Conservation (phyloP, 805 yeast species). For the Candida germanica region DNA sequence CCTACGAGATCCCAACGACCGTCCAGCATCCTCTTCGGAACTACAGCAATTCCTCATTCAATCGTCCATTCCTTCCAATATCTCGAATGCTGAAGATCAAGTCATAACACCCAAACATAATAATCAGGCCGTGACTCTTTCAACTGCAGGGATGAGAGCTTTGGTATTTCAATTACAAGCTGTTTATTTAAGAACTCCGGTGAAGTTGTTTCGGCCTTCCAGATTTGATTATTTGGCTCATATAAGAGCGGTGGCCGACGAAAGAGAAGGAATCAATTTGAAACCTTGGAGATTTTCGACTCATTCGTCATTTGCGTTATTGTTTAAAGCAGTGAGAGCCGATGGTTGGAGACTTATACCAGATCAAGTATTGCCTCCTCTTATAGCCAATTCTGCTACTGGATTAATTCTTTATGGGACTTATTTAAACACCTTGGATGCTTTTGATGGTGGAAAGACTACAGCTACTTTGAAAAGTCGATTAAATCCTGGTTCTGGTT, state of each 20-base stretch:
- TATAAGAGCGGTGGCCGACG: slow-evolving; percentile 49
- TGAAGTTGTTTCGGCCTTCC: slow-evolving; percentile 86
- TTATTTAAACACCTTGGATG: slow-evolving; percentile 56
- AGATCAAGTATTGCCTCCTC: slow-evolving; percentile 80
- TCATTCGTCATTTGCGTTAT: slow-evolving; percentile 76
- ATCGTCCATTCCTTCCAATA: not conserved
- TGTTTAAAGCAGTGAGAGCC: slow-evolving; percentile 63
- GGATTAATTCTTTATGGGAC: slow-evolving; percentile 85
- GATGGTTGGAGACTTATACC: slow-evolving; percentile 90
- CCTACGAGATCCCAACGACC: too few species aligned
- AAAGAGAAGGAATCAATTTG: slow-evolving; percentile 40
- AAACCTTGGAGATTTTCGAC: slow-evolving; percentile 58
- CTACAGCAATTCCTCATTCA: not conserved
- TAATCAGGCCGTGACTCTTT: slow-evolving; percentile 62
- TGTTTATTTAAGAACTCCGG: slow-evolving; percentile 75
- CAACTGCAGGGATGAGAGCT: slow-evolving; percentile 86
- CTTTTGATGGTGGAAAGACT: slow-evolving; percentile 16
- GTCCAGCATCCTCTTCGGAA: too few species aligned
- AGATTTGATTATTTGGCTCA: slow-evolving; percentile 82
- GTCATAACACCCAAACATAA: slow-evolving; percentile 10
- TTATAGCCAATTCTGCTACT: slow-evolving; percentile 83
- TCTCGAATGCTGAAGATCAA: not conserved
- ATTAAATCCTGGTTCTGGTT: slow-evolving; percentile 6
- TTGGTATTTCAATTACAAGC: slow-evolving; percentile 74
- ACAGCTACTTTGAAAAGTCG: not conserved